A percentile compares a stretch with the other conserved stretches of the same genome.
Evolutionary conservation across 2,329 filamentous ascomycete species (phyloP).

Genomic region (Phialophora macrospora): DNA sequence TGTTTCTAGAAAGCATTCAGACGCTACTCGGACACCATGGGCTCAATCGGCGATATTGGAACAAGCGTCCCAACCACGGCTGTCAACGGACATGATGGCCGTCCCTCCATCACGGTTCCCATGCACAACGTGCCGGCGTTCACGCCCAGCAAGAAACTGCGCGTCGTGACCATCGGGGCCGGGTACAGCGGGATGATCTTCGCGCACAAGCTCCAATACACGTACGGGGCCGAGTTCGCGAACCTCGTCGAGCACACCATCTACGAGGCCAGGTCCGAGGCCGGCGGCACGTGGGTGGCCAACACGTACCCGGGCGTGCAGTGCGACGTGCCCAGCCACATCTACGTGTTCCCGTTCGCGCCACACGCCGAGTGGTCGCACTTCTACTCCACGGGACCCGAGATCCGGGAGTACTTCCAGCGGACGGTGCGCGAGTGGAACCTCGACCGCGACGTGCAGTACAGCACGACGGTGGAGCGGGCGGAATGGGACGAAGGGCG

Average conservation of each 20-base stretch:
- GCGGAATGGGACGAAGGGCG: constrained; percentile 21
- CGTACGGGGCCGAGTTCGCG: constrained; percentile 41
- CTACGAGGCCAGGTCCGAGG: constrained; percentile 49
- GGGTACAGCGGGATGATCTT: constrained; percentile 49
- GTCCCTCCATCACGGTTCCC: constrained; percentile 13
- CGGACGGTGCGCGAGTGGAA: constrained; percentile 48
- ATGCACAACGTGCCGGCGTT: constrained; percentile 20
- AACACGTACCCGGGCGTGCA: constrained; percentile 50
- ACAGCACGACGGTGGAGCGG: constrained; percentile 39
- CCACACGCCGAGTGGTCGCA: constrained; percentile 52
- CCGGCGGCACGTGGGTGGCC: constrained; percentile 52
- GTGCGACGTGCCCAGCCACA: constrained; percentile 73
- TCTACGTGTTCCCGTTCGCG: constrained; percentile 59
- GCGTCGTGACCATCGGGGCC: constrained; percentile 43
- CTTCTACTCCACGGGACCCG: constrained; percentile 48
- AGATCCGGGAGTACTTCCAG: constrained; percentile 53
- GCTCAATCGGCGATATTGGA: constrained; percentile 8
- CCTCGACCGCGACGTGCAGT: constrained; percentile 47
- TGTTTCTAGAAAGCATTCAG: background rate
- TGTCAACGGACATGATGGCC: background rate
- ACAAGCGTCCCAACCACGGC: background rate
- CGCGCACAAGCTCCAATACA: constrained; percentile 48
- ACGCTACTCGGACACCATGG: constrained; percentile 4
- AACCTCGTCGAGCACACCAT: constrained; percentile 47
- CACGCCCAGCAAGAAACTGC: constrained; percentile 13